phyloP scores from a whole-genome alignment of 257 asterid species.

The Agastache rugosa region DNA sequence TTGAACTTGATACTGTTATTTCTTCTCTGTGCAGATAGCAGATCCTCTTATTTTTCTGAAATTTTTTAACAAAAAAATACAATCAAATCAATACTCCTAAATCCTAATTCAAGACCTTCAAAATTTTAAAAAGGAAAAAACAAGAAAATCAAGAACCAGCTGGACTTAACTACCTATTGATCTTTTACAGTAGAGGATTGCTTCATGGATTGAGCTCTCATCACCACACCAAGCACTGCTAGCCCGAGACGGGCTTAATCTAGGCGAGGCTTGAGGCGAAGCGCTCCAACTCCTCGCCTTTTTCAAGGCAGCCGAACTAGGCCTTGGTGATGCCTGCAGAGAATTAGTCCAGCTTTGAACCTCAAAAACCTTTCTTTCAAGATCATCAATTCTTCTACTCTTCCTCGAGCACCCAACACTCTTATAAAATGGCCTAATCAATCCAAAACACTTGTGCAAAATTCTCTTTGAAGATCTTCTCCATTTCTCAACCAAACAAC shows the following conservation, averaged over 20 bases:
- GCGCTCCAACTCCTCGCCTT: conserved; percentile 45
- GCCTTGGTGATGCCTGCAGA: conserved; percentile 43
- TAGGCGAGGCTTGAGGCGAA: conserved; percentile 49
- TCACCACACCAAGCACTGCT: conserved; percentile 46
- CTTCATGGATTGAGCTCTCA: conserved; percentile 66
- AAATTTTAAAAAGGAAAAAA: not conserved
- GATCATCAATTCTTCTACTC: conserved; percentile 53
- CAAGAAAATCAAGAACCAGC: conserved; percentile 4
- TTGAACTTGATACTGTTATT: conserved; percentile 1
- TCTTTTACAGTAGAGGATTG: conserved; percentile 68
- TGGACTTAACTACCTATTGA: conserved; percentile 54
- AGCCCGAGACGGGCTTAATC: conserved; percentile 39
- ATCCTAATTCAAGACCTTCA: not conserved
- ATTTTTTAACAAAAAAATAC: not conserved
- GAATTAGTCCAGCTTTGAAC: conserved; percentile 47
- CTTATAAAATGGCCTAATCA: conserved; percentile 43
- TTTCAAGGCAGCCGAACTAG: conserved; percentile 33
- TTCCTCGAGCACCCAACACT: conserved; percentile 42
- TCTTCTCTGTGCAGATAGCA: conserved; percentile 17
- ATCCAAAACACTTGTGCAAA: conserved; percentile 43
- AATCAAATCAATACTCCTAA: conserved; percentile 20
- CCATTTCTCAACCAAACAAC: conserved; percentile 38
- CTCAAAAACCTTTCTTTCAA: conserved; percentile 53
- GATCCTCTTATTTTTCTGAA: conserved; percentile 47
- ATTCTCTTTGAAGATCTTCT: conserved; percentile 41